A percentile compares a stretch with the other conserved stretches of the same genome.
Conservation (phyloP, 495 filamentous ascomycete genomes). For the Talaromyces liani region DNA sequence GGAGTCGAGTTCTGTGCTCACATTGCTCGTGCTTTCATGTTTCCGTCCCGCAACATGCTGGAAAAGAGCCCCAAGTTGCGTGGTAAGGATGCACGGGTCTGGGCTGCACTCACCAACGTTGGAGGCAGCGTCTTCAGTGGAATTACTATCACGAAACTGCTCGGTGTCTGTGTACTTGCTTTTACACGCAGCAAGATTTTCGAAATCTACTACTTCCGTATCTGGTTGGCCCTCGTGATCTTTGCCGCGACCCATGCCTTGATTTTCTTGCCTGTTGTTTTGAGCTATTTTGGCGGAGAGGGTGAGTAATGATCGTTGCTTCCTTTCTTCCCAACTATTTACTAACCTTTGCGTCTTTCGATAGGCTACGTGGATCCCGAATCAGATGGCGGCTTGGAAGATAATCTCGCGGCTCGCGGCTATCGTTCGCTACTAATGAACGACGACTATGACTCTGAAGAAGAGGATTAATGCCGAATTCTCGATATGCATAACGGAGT, state of each 20-base stretch:
- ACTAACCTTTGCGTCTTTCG: background rate
- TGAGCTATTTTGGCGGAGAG: constrained; percentile 79
- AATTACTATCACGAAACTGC: constrained; percentile 89
- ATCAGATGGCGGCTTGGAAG: constrained; percentile 74
- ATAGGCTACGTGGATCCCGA: constrained; percentile 77
- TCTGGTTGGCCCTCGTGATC: constrained; percentile 85
- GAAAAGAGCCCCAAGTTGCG: constrained; percentile 63
- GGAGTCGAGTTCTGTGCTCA: constrained; percentile 96
- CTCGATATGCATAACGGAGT: background rate
- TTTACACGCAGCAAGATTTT: constrained; percentile 98
- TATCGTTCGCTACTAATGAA: constrained; percentile 44
- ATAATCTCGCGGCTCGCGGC: constrained; percentile 58
- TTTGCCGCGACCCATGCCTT: constrained; percentile 87
- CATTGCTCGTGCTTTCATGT: constrained; percentile 92
- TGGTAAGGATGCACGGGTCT: constrained; percentile 76
- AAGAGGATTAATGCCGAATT: constrained; percentile 19
- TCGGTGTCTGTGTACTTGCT: constrained; percentile 87
- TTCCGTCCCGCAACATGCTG: constrained; percentile 70
- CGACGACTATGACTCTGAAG: constrained; percentile 46
- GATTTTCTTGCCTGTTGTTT: constrained; percentile 82
- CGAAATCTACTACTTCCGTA: constrained; percentile 96
- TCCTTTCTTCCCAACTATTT: background rate
- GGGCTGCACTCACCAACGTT: constrained; percentile 88
- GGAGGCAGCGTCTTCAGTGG: constrained; percentile 91
- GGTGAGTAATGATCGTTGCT: constrained; percentile 38